Percentiles rank a stretch among this genome's conserved stretches.
These are phyloP conservation scores for Collybia mongolica DNA, from an alignment of 768 basidiomycete genomes.

Conservation along the genomic window DNA sequence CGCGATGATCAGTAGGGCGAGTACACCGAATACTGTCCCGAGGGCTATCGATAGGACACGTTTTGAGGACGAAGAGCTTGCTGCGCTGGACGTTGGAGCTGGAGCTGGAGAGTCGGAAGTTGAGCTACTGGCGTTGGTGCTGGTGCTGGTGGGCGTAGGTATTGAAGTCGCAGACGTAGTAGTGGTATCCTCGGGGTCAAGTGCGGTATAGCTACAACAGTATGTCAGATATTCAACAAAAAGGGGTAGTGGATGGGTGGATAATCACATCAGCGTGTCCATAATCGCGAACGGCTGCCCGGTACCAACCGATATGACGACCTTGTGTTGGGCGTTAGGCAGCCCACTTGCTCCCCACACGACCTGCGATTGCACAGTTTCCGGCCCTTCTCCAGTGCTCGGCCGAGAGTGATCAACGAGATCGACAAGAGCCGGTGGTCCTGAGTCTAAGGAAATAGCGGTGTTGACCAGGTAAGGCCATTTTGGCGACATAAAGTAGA, in stretches of 20 bases:
- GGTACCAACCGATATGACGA: constrained; percentile 35
- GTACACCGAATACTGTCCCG: constrained; percentile 28
- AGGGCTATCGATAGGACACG: constrained; percentile 29
- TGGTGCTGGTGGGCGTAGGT: constrained; percentile 10
- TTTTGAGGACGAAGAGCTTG: constrained; percentile 14
- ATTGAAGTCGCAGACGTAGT: constrained; percentile 6
- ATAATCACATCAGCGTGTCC: constrained; percentile 37
- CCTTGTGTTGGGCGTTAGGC: constrained; percentile 30
- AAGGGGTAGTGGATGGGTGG: not conserved
- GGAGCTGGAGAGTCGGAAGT: constrained; percentile 5
- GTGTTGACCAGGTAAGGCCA: constrained; percentile 47
- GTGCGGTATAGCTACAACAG: constrained; percentile 20
- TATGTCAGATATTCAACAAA: constrained; percentile 1
- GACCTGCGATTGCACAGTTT: constrained; percentile 34
- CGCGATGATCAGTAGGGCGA: constrained; percentile 26
- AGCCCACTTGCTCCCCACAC: constrained; percentile 36
- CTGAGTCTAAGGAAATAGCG: constrained; percentile 35
- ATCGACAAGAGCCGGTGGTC: constrained; percentile 30
- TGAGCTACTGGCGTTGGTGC: constrained; percentile 8
- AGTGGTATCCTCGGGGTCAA: constrained; percentile 17
- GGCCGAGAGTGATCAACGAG: constrained; percentile 34
- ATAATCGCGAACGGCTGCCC: constrained; percentile 35
- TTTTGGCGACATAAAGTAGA: constrained; percentile 41
- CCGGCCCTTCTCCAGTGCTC: constrained; percentile 29
- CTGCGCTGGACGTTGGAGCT: not conserved